These are phyloP conservation scores for Apiospora rasikravindrae DNA, from an alignment of 2,329 filamentous ascomycete species.

Conservation along the genomic window DNA sequence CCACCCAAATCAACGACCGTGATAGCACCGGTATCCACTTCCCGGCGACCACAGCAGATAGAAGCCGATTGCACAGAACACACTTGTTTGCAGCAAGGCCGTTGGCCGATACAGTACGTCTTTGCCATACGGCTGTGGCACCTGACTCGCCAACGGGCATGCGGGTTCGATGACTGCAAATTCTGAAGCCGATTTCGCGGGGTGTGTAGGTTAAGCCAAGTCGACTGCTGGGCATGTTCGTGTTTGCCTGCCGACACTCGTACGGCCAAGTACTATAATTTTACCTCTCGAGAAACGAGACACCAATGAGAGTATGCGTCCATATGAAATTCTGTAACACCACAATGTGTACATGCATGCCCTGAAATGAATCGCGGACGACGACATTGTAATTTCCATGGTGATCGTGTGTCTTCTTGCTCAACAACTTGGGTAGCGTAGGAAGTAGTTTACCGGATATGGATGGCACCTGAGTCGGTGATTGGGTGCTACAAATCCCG, in stretches of 20 bases:
- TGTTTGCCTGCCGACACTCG: background rate
- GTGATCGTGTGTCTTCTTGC: background rate
- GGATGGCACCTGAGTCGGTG: background rate
- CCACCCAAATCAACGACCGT: background rate
- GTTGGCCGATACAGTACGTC: background rate
- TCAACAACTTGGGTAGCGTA: background rate
- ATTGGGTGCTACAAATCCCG: conserved; percentile 6
- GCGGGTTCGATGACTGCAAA: background rate
- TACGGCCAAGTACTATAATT: too few relatives aligned
- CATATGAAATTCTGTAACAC: background rate
- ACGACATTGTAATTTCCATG: background rate
- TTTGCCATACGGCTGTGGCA: background rate
- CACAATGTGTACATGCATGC: background rate
- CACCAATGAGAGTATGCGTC: background rate
- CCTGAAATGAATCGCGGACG: background rate
- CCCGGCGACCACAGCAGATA: background rate
- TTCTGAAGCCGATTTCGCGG: background rate
- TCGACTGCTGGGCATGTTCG: background rate
- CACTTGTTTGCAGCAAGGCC: background rate
- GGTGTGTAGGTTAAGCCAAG: background rate
- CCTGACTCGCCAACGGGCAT: background rate
- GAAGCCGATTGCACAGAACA: background rate
- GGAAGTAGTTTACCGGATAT: background rate
- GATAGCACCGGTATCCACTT: background rate
- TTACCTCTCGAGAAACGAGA: background rate